Percentiles rank a stretch among this genome's conserved stretches.
These are phyloP conservation scores for Vachellia collinsii DNA, from an alignment of 306 rosid species.

Conservation along the genomic window DNA sequence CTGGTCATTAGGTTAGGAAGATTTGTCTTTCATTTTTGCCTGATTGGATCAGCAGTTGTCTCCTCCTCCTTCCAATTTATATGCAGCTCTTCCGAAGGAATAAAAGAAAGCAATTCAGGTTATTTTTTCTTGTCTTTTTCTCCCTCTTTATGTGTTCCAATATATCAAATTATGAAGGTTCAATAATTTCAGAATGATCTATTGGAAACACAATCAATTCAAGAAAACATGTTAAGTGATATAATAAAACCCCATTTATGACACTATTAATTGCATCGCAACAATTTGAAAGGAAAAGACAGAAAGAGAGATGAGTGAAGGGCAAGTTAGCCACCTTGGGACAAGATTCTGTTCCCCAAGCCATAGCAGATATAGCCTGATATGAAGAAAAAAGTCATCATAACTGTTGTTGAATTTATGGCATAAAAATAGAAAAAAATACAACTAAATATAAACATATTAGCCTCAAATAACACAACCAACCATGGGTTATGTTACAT, in stretches of 20 bases:
- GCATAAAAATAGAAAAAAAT: neutral
- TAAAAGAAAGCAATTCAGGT: neutral
- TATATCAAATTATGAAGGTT: neutral
- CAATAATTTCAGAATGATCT: neutral
- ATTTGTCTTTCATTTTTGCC: neutral
- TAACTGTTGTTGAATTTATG: too few species aligned
- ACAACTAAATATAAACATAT: neutral
- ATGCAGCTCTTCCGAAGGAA: neutral
- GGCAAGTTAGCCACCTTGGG: conserved; percentile 62
- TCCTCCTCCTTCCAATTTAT: neutral
- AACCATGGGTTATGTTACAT: conserved; percentile 7
- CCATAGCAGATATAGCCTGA: conserved; percentile 96
- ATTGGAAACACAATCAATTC: neutral
- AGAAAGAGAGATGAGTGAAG: conserved; percentile 25
- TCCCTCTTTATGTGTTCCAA: neutral
- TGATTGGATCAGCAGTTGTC: neutral
- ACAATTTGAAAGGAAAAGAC: conserved; percentile 2
- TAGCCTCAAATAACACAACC: conserved; percentile 18
- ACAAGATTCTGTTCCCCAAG: conserved; percentile 96
- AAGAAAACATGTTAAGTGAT: neutral
- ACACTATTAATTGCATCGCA: conserved; percentile 5
- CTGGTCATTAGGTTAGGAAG: neutral
- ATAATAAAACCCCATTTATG: neutral
- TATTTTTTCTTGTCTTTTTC: neutral
- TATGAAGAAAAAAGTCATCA: conserved; percentile 10